Evolutionary conservation across 768 basidiomycete genomes (phyloP).

Genomic region (Pulveroboletus sp.): DNA sequence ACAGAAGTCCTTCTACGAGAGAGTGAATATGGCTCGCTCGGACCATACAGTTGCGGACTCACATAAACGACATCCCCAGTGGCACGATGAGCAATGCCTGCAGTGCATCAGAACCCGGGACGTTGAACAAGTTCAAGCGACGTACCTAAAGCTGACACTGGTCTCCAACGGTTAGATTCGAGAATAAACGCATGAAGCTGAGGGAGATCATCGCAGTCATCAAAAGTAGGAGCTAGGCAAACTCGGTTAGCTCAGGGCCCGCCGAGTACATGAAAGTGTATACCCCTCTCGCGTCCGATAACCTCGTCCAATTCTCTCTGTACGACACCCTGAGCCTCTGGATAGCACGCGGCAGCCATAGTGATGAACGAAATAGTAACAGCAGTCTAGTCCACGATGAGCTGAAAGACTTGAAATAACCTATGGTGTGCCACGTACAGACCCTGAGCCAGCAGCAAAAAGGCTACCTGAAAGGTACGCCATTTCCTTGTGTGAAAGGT

Average conservation of each 20-base stretch:
- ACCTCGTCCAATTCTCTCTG: no score
- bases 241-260: background rate
- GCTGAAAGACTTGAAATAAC: background rate
- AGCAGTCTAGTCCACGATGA: constrained; percentile 36
- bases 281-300: constrained; percentile 39
- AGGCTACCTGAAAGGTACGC: constrained; percentile 61
- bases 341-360: no score
- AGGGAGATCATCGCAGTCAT: constrained; percentile 33
- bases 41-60: constrained; percentile 4
- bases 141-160: constrained; percentile 32
- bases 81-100: constrained; percentile 60
- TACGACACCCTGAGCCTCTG: no score
- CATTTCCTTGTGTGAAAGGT: constrained; percentile 51
- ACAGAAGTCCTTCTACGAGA: constrained; percentile 29
- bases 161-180: constrained; percentile 41
- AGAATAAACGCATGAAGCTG: constrained; percentile 39
- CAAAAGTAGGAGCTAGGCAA: constrained; percentile 36
- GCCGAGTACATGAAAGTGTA: background rate
- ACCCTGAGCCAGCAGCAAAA: constrained; percentile 61
- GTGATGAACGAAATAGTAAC: constrained; percentile 40
- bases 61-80: constrained; percentile 59
- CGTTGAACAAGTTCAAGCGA: background rate
- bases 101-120: background rate
- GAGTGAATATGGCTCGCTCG: background rate
- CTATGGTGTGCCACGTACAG: no score